Conservation (phyloP, 495 filamentous ascomycete species). For the Chlorociboria aeruginascens region DNA sequence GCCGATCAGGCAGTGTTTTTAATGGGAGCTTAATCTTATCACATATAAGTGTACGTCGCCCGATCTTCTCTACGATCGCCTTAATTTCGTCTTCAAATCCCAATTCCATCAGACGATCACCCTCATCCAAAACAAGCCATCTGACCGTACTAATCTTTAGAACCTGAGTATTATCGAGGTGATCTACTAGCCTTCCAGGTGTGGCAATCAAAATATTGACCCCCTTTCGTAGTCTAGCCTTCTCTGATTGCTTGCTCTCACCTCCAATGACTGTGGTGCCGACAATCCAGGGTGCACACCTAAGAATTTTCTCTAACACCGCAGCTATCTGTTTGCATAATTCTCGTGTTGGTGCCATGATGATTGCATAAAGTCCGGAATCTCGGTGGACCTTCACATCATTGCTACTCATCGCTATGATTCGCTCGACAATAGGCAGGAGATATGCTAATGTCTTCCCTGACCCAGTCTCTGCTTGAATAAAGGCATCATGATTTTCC, state of each 20-base stretch:
- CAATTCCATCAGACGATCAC: slow-evolving; percentile 91
- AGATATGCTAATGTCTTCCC: slow-evolving; percentile 95
- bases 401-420: slow-evolving; percentile 59
- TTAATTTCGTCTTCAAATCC: slow-evolving; percentile 84
- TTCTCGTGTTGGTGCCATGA: slow-evolving; percentile 86
- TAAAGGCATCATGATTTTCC: slow-evolving; percentile 82
- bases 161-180: slow-evolving; percentile 81
- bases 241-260: slow-evolving; percentile 95
- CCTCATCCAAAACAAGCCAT: slow-evolving; percentile 92
- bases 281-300: slow-evolving; percentile 81
- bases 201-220: slow-evolving; percentile 93
- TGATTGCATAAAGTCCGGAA: slow-evolving; percentile 84
- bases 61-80: slow-evolving; percentile 68
- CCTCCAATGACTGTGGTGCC: slow-evolving; percentile 87
- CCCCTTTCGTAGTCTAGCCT: slow-evolving; percentile 82
- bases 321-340: slow-evolving; percentile 83
- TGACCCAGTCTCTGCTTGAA: slow-evolving; percentile 94
- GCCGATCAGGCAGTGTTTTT: slow-evolving; percentile 54
- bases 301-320: slow-evolving; percentile 70
- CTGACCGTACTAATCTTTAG: slow-evolving; percentile 79
- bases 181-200: slow-evolving; percentile 79
- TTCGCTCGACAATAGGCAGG: slow-evolving; percentile 77
- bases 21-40: slow-evolving; percentile 29
- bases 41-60: slow-evolving; percentile 32
- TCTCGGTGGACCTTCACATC: slow-evolving; percentile 52